Evolutionary conservation across 495 filamentous ascomycete genomes (phyloP), one percentile per base, ranked within the genome.

Genomic region (Podospora appendiculata): DNA sequence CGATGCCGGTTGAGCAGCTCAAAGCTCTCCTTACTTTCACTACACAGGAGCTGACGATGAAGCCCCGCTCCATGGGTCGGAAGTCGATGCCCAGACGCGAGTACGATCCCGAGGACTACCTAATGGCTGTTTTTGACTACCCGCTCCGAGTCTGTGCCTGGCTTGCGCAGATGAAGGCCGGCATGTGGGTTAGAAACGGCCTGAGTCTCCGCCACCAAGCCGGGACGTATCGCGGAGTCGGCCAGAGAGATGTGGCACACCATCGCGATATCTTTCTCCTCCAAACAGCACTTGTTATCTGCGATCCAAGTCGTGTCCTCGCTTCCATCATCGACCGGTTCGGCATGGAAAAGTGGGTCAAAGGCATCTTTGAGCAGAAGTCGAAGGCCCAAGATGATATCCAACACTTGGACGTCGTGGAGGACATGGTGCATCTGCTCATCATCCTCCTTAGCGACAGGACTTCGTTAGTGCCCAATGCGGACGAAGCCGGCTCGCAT

Each of bases 131-230:
- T 56, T 96, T 97, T 61, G 93, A 99, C 64, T 94, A 87, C 62
- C 91, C 93, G 4, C 75, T 99, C 6, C 79, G 93, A 36, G 90
- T 96, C 4, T 96, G 90, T 66, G 90, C 88, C 9, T 99, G 93
- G 93, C 73, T 99, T 17, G 87, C 92, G 2, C 94, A 99, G 70
- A 97, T 97, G 84, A 95, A 94, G 65, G 89, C 90, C 4, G 87
- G 88, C 13, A 93, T 96, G 87, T 99, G 93, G 93, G 94, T 99
- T 39, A 84, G 93, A 35, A 99, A 99, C 62, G 93, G 93, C 8
- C 83, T 96, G 57, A 96, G 90, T 64, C 80, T 99, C 43, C 84
- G 89, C 12, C 93, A 99, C 64, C 93, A 99, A 65, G 90, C 90
- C 68, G 85, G 87, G 13, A 91, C 90, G 11, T 97, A 97, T 60